Percentiles rank a stretch among this genome's conserved stretches.
Conservation (phyloP, 495 filamentous ascomycete species). For the Ramalina peruviana region DNA sequence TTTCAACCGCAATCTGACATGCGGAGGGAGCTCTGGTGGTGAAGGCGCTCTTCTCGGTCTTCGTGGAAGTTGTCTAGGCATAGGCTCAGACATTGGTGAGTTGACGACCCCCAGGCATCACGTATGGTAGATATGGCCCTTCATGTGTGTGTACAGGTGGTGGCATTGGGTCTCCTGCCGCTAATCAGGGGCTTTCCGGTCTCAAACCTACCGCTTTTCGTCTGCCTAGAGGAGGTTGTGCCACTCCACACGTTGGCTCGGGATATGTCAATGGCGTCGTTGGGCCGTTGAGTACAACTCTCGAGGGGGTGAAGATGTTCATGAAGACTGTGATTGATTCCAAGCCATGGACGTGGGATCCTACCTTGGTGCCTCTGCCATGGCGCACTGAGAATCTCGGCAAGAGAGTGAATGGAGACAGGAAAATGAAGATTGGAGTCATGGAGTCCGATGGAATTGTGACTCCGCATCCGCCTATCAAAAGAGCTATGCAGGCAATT, state of each 20-base stretch:
- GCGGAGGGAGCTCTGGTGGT: slow-evolving; percentile 46
- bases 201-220: slow-evolving; percentile 46
- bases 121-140: background rate
- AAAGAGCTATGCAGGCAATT: slow-evolving; percentile 28
- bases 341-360: slow-evolving; percentile 29
- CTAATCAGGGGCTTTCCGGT: slow-evolving; percentile 49
- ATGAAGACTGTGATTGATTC: slow-evolving; percentile 24
- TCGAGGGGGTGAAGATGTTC: slow-evolving; percentile 29
- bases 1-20: slow-evolving; percentile 38
- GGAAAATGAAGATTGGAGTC: slow-evolving; percentile 32
- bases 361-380: slow-evolving; percentile 28
- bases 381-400: slow-evolving; percentile 27
- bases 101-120: too few species aligned
- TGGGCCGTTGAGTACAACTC: slow-evolving; percentile 30
- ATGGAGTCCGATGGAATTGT: slow-evolving; percentile 41
- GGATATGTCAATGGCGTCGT: slow-evolving; percentile 22
- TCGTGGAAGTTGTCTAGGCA: slow-evolving; percentile 45
- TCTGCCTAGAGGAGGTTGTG: slow-evolving; percentile 36
- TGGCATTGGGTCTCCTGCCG: slow-evolving; percentile 51
- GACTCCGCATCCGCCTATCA: slow-evolving; percentile 40
- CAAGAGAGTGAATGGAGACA: slow-evolving; percentile 15
- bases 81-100: slow-evolving; percentile 51
- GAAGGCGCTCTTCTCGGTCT: slow-evolving; percentile 42
- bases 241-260: background rate
- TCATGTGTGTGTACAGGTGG: slow-evolving; percentile 23